phyloP scores from a whole-genome alignment of 2,329 filamentous ascomycete species.

The Calonectria henricotiae region DNA sequence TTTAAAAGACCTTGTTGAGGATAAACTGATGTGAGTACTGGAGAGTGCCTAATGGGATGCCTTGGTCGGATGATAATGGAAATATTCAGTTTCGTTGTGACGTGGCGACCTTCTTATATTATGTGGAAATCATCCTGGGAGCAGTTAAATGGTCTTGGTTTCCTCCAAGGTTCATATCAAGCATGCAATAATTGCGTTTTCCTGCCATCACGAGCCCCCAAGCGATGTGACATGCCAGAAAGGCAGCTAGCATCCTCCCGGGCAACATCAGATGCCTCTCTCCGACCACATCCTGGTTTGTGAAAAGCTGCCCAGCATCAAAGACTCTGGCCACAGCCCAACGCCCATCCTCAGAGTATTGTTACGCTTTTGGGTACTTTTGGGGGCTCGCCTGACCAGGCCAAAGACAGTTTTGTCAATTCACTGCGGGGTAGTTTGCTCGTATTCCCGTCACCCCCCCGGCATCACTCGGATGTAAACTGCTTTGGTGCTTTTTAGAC shows the following conservation, averaged over 20 bases:
- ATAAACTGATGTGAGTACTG: slow-evolving; percentile 4
- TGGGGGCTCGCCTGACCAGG: slow-evolving; percentile 11
- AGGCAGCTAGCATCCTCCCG: slow-evolving; percentile 31
- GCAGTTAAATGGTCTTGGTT: background rate
- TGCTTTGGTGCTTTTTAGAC: background rate
- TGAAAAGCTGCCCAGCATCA: background rate
- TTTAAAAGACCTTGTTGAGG: slow-evolving; percentile 24
- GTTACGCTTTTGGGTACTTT: background rate
- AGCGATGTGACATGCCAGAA: slow-evolving; percentile 41
- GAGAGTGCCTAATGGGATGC: background rate
- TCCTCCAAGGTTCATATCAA: slow-evolving; percentile 38
- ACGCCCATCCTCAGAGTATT: background rate
- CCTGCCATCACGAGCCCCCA: slow-evolving; percentile 42
- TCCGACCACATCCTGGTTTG: background rate
- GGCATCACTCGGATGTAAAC: background rate
- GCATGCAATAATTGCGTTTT: slow-evolving; percentile 36
- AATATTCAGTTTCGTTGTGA: slow-evolving; percentile 31
- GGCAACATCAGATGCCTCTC: slow-evolving; percentile 35
- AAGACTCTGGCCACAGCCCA: too few relatives aligned
- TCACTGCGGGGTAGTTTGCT: slow-evolving; percentile 47
- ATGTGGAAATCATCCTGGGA: background rate
- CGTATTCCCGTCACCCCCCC: slow-evolving; percentile 45
- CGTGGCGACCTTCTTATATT: slow-evolving; percentile 37
- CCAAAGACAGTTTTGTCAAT: background rate
- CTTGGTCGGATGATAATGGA: slow-evolving; percentile 12